Base-by-base conservation (phyloP, 108 stramenopile species). In the Chaetoceros tenuissimus region DNA sequence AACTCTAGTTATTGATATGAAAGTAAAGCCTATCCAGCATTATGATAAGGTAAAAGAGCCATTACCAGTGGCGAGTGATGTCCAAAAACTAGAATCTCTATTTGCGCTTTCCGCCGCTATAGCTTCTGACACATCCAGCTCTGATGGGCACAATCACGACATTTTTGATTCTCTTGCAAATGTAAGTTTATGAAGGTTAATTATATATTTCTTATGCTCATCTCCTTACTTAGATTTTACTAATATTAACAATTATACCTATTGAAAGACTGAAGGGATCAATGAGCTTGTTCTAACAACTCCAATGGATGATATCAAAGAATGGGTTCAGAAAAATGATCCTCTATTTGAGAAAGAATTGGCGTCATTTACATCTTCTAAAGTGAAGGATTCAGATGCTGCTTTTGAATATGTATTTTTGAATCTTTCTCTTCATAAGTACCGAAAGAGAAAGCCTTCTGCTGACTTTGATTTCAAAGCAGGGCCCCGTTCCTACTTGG, bases 401-500 rank as follows among this genome's bases (percentile, higher is more conserved):
- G 89, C 81, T 3, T 85, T 86, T 53, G 89, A 90, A 66, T 90
- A 75, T 61, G 68, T 84, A n/a, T 86, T 86, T 57, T 73, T 71
- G 57, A 90, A 80, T 65, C 55, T 90, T 23, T 82, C 84, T 54
- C 85, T 90, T 84, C 69, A 40, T 13, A 40, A 40, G 13, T 40
- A 40, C 13, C 13, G 5, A 40, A 5, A 5, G 34, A 10, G 50
- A 60, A 20, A 44, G 50, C n/a, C n/a, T n/a, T 24, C 55, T 0
- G 22, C 31, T 1, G 34, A 24, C 13, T 40, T 57, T 2, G 48
- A 31, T 31, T 61, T 59, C 34, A 71, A 60, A 46, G 61, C 56
- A 49, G 62, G 66, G 1, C 54, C 58, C 40, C 69, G 73, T 19
- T 82, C 82, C 7, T 90, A 90, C 69, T 46, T 90, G 55, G 81